Base-by-base conservation (phyloP, 83 land plant species). In the Isoetes engelmannii region DNA sequence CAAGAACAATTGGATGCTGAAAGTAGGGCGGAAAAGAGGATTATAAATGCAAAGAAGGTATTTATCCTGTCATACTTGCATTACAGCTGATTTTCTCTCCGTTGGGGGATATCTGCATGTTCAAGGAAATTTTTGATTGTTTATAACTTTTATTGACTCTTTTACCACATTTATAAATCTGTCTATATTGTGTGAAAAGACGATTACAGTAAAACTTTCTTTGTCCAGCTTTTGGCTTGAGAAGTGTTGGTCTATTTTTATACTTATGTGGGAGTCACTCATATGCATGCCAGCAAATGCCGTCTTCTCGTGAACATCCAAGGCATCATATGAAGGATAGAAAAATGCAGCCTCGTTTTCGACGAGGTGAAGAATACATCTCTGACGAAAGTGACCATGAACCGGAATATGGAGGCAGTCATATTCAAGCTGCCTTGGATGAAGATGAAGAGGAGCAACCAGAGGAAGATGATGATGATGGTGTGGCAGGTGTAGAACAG, bases 1-100 rank as follows among this genome's bases (percentile, higher is more conserved):
- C 87, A 89, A 58, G 89, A 89, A 57, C 87, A 89, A 57, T 44
- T 92, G 42, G 98, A 92, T 74, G 82, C 67, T 6, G 98, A 92
- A 80, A 79, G 84, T 55, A 79, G 82, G 48, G 88, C 92, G n/a
- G 98, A 94, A 61, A 90, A 78, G 69, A 82, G 92, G 41, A 88
- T 94, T 15, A 75, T 89, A 15, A 84, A 86, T 81, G 89, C 88
- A 20, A 91, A 95, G 72, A 81, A 79, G 90, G 98, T 86, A 49
- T 9, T 48, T 75, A 65, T 45, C 10, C 19, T 12, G 28, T 18
- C 19, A 12, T 9, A 59, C 12, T 20, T 59, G 9, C 37, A 28
- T 67, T 15, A 45, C 20, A 19, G 44, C 28, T 48, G 10, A 4
- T 41, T 67, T 44, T 43, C 44, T 4, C 43, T 74, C 50, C 0